Evolutionary conservation across 2,329 filamentous ascomycete genomes (phyloP).

Genomic region (Salinomyces thailandicus): DNA sequence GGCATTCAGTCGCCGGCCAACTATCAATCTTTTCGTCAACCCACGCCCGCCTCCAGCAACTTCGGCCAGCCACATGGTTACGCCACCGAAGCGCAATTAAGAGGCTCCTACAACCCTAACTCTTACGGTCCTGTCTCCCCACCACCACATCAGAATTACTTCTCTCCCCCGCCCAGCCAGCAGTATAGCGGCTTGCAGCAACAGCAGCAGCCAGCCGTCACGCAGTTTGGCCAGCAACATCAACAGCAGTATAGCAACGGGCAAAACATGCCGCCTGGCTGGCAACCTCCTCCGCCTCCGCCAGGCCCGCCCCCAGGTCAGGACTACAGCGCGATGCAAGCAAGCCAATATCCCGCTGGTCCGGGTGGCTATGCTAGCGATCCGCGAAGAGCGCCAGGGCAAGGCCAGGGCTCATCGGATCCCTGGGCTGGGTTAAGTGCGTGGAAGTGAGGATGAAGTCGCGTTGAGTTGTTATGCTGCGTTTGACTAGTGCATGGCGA

Average conservation of each 20-base stretch:
- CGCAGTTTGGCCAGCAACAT: constrained; percentile 51
- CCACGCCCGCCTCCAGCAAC: constrained; percentile 12
- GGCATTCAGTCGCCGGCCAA: constrained; percentile 21
- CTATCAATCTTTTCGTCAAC: constrained; percentile 2
- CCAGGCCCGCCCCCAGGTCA: constrained; percentile 45
- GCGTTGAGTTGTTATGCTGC: too few relatives aligned
- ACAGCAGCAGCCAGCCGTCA: constrained; percentile 37
- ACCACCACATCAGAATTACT: constrained; percentile 49
- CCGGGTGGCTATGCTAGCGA: constrained; percentile 47
- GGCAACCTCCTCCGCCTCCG: constrained; percentile 57
- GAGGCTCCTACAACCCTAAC: constrained; percentile 35
- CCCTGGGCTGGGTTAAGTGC: constrained; percentile 61
- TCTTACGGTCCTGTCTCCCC: constrained; percentile 36
- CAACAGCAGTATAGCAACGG: constrained; percentile 33
- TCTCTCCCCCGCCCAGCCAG: constrained; percentile 36
- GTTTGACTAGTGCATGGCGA: too few relatives aligned
- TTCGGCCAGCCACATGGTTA: constrained; percentile 14
- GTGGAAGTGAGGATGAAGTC: too few relatives aligned
- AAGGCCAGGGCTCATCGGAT: constrained; percentile 36
- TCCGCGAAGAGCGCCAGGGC: constrained; percentile 32
- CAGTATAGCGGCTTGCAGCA: constrained; percentile 32
- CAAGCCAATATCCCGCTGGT: constrained; percentile 33
- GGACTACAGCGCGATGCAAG: constrained; percentile 38
- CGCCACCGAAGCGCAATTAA: constrained; percentile 4
- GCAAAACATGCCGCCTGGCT: constrained; percentile 47